Evolutionary conservation across 2,329 filamentous ascomycete species (phyloP), one percentile per base, ranked within the genome.

Genomic region (Ophioceras dolichostomum): DNA sequence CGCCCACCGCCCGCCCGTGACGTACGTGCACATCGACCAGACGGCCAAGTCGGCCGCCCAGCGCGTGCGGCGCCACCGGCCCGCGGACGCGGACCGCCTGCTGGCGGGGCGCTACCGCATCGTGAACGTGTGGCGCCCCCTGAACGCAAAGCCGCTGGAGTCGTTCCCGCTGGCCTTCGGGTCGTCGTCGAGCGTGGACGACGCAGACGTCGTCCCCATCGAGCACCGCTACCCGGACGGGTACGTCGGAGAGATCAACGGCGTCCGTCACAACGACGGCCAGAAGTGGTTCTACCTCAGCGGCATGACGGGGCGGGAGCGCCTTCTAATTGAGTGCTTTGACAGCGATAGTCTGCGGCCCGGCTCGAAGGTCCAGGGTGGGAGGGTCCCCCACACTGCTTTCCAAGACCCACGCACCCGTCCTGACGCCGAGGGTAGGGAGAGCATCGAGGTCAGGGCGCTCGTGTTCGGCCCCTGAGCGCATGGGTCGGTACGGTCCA

Each of bases 361-460:
- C 22, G 22, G 22, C 8, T 26, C 22, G 7, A 12, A 12, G 12
- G 22, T 26, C 8, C 22, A 26, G 12, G 22, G 22, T 7, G 22
- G 22, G 7, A 7, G 22, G 8, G 61, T 74, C 33, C 77, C 85
- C 10, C 85, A 93, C 59, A 79, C 79, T 9, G 86, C 86, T 1
- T 95, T 94, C 58, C 63, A 69, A 27, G 82, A 94, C 54, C 80
- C 83, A 2, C 64, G 79, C 42, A 85, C 82, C 1, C 72, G 77
- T 3, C 60, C 67, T 16, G 81, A 79, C 32, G 84, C 82, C 4
- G 75, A 77, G 45, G 73, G 72, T 0, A 70, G 87, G 45, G 83
- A 94, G 65, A 94, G 86, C 54, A 94, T 95, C 53, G 88, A 95
- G 58, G 83, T 94, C 13, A 70, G 88, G 48, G 78, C 83, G 27